These are phyloP conservation scores for Thuidium tamariscinum DNA, from an alignment of 225 moss, liverwort and hornwort genomes.

Conservation along the genomic window DNA sequence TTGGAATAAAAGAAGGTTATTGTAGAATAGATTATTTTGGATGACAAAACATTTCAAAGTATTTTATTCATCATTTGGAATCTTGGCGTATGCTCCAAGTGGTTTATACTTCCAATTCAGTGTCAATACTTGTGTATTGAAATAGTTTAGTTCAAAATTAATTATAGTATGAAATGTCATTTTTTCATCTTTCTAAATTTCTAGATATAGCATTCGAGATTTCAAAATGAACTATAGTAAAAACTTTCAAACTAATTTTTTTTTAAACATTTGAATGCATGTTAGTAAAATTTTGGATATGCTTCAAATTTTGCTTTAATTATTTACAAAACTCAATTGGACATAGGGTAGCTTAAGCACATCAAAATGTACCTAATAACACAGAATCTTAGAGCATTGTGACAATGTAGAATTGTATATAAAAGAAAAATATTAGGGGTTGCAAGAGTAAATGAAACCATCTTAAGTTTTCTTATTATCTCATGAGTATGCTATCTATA, in stretches of 20 bases:
- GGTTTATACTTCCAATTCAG: not conserved
- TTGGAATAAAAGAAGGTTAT: not conserved
- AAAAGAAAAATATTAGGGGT: not conserved
- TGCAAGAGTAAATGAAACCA: not conserved
- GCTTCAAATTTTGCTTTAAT: not conserved
- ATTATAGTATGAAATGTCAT: no score
- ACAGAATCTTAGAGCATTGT: not conserved
- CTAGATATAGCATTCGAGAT: not conserved
- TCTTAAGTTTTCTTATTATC: not conserved
- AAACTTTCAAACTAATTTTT: not conserved
- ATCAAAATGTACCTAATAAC: not conserved
- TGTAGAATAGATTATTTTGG: no score
- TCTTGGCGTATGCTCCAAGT: not conserved
- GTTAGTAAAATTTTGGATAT: not conserved
- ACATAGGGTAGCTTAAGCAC: not conserved
- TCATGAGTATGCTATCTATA: not conserved
- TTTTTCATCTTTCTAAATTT: rapidly evolving
- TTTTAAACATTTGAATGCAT: not conserved
- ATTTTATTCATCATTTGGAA: not conserved
- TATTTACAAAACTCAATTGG: rapidly evolving
- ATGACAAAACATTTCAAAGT: not conserved
- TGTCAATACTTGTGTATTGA: not conserved
- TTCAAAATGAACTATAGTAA: not conserved
- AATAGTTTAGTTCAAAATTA: not conserved
- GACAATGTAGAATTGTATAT: not conserved